These are phyloP conservation scores for Lipomyces anomalus DNA, from an alignment of 805 yeast genomes.

Conservation along the genomic window DNA sequence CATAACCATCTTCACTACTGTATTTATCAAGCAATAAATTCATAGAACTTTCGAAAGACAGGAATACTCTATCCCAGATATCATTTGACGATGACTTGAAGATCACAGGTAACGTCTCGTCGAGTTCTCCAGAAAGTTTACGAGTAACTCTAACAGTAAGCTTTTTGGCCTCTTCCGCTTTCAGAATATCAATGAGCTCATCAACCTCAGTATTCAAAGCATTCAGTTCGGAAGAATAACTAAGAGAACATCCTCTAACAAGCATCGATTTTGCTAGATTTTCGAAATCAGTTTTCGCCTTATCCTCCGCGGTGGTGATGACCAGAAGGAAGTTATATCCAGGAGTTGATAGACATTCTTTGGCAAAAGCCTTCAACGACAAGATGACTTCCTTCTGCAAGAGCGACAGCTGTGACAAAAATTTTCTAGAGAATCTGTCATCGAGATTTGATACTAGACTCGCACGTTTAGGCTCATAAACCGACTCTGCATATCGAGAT, in stretches of 20 bases:
- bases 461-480: constrained; percentile 58
- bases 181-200: constrained; percentile 33
- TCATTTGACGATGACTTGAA: constrained; percentile 26
- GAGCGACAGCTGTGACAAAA: constrained; percentile 39
- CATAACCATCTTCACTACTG: constrained; percentile 33
- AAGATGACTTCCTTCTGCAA: constrained; percentile 35
- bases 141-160: constrained; percentile 31
- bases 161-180: constrained; percentile 39
- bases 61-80: constrained; percentile 57
- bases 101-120: constrained; percentile 15
- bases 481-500: constrained; percentile 61
- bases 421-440: constrained; percentile 41
- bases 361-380: constrained; percentile 25
- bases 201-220: constrained; percentile 33
- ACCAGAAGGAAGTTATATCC: constrained; percentile 28
- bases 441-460: constrained; percentile 48
- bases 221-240: constrained; percentile 34
- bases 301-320: constrained; percentile 25
- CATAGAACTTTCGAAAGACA: constrained; percentile 32
- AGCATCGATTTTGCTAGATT: constrained; percentile 35
- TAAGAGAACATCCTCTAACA: constrained; percentile 33
- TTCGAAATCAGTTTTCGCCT: constrained; percentile 30
- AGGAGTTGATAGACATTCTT: constrained; percentile 15
- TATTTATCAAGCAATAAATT: constrained; percentile 25
- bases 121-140: constrained; percentile 12